Base-by-base conservation (phyloP, 73 alveolate genomes). In the Uronychia binucleata region DNA sequence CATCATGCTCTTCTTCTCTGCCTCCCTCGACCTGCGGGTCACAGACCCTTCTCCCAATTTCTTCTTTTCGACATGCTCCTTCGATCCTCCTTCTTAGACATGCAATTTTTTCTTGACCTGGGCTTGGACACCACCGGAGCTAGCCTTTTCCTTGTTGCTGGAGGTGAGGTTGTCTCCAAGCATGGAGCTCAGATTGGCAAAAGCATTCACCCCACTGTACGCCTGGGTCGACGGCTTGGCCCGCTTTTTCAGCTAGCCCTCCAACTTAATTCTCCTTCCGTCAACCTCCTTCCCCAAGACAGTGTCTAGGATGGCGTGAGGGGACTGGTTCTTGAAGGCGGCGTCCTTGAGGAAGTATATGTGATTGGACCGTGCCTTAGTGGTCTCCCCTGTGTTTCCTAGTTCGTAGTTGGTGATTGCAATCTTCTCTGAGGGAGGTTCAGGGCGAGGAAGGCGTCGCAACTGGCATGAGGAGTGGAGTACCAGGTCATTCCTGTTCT, bases 211-310 rank as follows among this genome's bases (percentile, higher is more conserved):
- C n/a, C n/a, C n/a, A n/a, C n/a, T n/a, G n/a, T n/a, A n/a, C n/a
- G n/a, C n/a, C n/a, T n/a, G n/a, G n/a, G n/a, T n/a, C n/a, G n/a
- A n/a, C n/a, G n/a, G n/a, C n/a, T n/a, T n/a, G n/a, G n/a, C n/a
- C n/a, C n/a, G n/a, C 78, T 67, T 67, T 31, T 67, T 67, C 5
- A 31, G 19, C 78, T 67, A 67, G 13, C 78, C 78, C 28, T 67
- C 78, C 19, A 67, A 26, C 30, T n/a, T 67, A 13, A 67, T 67
- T 31, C 78, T 67, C 30, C 78, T 67, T n/a, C 78, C 78, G 13
- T 67, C 78, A 67, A 67, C 30, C 19, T 67, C 78, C 30, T 67
- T 5, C 13, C 28, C 30, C 5, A 67, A n/a, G 33, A 67, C 28
- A 26, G 19, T 1, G 28, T n/a, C 30, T n/a, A 67, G n/a, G n/a